Percentiles rank a stretch among this genome's conserved stretches.
Conservation (phyloP, 176 grass and related monocot genomes). For the Oryza coarctata region DNA sequence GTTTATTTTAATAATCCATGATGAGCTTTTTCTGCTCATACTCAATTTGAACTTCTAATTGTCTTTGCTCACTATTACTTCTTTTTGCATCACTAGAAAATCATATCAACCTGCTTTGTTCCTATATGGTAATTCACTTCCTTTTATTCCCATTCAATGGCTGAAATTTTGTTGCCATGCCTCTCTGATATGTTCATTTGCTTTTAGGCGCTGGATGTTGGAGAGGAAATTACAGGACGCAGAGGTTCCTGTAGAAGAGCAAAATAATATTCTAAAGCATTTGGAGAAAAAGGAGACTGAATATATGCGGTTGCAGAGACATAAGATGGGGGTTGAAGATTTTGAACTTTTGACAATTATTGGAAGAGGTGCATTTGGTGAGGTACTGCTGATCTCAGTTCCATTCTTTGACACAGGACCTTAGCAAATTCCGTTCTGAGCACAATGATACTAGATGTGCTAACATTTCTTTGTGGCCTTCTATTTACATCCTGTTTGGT, state of each 20-base stretch:
- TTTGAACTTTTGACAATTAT: slow-evolving; percentile 99
- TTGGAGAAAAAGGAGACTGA: slow-evolving; percentile 98
- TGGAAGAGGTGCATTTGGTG: slow-evolving; percentile 96
- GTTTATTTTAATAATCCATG: not conserved
- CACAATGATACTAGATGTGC: not conserved
- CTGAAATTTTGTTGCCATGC: not conserved
- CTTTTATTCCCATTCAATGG: not conserved
- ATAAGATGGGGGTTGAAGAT: slow-evolving; percentile 98
- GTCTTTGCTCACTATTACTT: not conserved
- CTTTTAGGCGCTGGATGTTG: slow-evolving; percentile 83
- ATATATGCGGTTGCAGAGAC: slow-evolving; percentile 95
- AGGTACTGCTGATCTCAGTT: slow-evolving; percentile 45
- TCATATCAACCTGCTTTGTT: slow-evolving; percentile 15
- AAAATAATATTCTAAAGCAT: slow-evolving; percentile 90
- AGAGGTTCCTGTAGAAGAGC: slow-evolving; percentile 94
- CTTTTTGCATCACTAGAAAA: not conserved
- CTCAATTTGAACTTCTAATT: not conserved
- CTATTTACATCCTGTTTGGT: not conserved
- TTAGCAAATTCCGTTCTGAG: not conserved
- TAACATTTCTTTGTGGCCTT: slow-evolving; percentile 6
- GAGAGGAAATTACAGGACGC: slow-evolving; percentile 94
- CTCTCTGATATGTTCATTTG: slow-evolving; percentile 33
- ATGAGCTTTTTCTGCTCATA: not conserved
- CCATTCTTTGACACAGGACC: not conserved
- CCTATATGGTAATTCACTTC: not conserved